Evolutionary conservation across 148 eudicot species (phyloP), one percentile per base, ranked within the genome.

Genomic region (Polygonum maritimum): DNA sequence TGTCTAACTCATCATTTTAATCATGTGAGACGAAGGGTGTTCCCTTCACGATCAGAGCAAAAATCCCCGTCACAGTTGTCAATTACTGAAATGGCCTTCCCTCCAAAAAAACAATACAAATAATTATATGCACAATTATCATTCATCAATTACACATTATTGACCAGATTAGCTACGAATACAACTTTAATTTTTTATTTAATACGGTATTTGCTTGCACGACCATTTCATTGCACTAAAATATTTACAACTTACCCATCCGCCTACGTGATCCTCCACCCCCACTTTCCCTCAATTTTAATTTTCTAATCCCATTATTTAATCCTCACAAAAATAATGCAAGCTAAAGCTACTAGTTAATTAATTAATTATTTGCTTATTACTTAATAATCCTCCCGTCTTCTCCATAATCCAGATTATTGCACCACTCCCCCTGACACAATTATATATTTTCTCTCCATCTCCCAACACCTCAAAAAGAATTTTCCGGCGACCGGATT

Each of bases 241-340:
- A 72, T 72, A 72, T 72, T 41, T 4, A 72, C 49, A 72, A 72
- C 52, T 72, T 48, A 48, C 75, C 74, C 49, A 45, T 72, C 75
- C 11, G 75, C 36, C 75, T 48, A 72, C 75, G 54, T 48, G 75
- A 72, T 72, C 54, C 75, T 13, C 75, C 75, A 72, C 54, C 52
- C 15, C 54, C 15, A 15, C 44, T 31, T 10, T 16, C 48, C 18
- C 48, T 41, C 48, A 40, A 21, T 41, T 22, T 41, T 2, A 22
- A 18, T 69, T 15, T 22, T 41, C 4, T 8, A 18, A 15, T 70
- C 16, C 26, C 45, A 67, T 67, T 36, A 36, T 67, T 67, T 13
- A 67, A 67, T 67, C 36, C 36, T 31, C 19, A 57, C 11, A 54
- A 60, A 22, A 70, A 38, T 72, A 72, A 72, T 19, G 35, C 54